These are phyloP conservation scores for Pyrrhoderma lamaoense DNA, from an alignment of 1,284 basidiomycete genomes.

Conservation along the genomic window DNA sequence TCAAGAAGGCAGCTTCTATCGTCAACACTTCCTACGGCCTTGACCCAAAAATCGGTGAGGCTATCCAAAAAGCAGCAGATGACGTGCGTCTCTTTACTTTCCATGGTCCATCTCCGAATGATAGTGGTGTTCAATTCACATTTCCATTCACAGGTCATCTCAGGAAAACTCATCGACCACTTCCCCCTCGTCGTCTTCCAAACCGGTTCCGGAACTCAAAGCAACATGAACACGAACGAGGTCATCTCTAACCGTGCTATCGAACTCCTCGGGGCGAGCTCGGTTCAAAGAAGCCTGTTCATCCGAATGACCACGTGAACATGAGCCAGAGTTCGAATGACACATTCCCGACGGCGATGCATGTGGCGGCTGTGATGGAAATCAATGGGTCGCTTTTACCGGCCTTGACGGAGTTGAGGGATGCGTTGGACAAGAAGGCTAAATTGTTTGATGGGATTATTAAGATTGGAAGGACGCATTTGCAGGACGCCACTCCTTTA, in stretches of 20 bases:
- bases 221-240: conserved; percentile 99
- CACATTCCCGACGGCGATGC: conserved; percentile 99
- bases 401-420: conserved; percentile 76
- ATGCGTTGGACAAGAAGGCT: conserved; percentile 79
- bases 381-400: conserved; percentile 79
- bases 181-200: conserved; percentile 99
- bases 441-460: conserved; percentile 85
- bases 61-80: conserved; percentile 91
- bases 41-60: conserved; percentile 82
- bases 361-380: conserved; percentile 92
- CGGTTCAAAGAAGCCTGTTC: conserved; percentile 95
- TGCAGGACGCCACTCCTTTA: conserved; percentile 97
- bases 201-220: conserved; percentile 98
- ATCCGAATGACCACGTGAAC: conserved; percentile 99
- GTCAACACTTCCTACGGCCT: conserved; percentile 91
- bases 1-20: conserved; percentile 95
- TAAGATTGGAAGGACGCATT: conserved; percentile 98
- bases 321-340: conserved; percentile 99
- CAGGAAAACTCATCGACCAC: conserved; percentile 89
- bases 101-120: neutral
- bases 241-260: conserved; percentile 99
- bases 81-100: conserved; percentile 49
- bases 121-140: neutral
- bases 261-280: conserved; percentile 91
- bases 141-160: conserved; percentile 66